These are phyloP conservation scores for Clitopilus hobsonii DNA, from an alignment of 768 basidiomycete genomes.

Conservation along the genomic window DNA sequence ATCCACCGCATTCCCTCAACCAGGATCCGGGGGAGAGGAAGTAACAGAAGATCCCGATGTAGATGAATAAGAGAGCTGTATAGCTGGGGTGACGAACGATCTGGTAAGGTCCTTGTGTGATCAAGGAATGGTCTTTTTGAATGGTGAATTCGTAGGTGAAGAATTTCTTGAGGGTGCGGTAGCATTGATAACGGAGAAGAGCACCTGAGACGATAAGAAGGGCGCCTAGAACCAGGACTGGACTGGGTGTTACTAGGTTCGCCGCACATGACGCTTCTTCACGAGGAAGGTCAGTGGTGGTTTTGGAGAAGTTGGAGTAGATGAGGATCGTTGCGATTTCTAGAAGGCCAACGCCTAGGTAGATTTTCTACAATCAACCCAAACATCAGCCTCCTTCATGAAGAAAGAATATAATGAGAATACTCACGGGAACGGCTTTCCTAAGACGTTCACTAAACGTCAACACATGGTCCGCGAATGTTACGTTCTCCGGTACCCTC, in stretches of 20 bases:
- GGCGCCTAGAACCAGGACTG: conserved; percentile 24
- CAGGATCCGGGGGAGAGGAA: conserved; percentile 11
- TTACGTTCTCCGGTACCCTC: neutral
- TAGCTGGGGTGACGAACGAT: conserved; percentile 27
- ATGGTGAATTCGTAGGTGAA: conserved; percentile 29
- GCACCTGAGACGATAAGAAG: conserved; percentile 15
- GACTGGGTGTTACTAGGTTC: conserved; percentile 1
- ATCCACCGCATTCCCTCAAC: conserved; percentile 3
- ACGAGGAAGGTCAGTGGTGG: neutral
- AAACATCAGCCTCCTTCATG: neutral
- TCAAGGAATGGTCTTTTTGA: conserved; percentile 19
- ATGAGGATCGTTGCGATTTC: neutral
- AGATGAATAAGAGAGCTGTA: conserved; percentile 14
- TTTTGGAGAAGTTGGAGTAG: neutral
- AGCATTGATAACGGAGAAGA: conserved; percentile 3
- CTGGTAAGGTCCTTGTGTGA: conserved; percentile 20
- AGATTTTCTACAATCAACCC: neutral
- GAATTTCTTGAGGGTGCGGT: conserved; percentile 4
- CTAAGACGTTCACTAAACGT: neutral
- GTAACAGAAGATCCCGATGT: conserved; percentile 14
- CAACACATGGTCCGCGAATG: neutral
- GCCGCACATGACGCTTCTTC: neutral
- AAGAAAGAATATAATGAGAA: neutral
- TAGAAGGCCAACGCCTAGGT: neutral
- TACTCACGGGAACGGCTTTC: neutral